phyloP scores from a whole-genome alignment of 495 filamentous ascomycete species.

The Penicillium manginii region DNA sequence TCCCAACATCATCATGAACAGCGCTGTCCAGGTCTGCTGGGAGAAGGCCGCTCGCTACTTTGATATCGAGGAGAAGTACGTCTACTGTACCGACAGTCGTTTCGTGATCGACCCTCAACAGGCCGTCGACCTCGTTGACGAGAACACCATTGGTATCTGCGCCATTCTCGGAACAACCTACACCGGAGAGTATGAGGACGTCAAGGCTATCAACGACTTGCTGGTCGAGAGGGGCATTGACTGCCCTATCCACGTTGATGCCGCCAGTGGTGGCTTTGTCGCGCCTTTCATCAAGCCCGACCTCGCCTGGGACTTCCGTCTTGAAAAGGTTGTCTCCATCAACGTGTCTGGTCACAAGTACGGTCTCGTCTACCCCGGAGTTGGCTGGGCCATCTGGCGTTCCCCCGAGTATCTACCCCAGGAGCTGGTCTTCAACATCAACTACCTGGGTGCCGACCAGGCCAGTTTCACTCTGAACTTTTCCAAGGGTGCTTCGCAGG shows the following conservation, averaged over 20 bases:
- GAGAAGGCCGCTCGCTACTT: constrained; percentile 96
- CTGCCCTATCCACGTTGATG: constrained; percentile 87
- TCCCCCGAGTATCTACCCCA: constrained; percentile 80
- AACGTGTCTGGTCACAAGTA: constrained; percentile 95
- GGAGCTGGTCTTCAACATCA: constrained; percentile 96
- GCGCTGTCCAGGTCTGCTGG: constrained; percentile 94
- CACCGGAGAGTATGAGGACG: constrained; percentile 94
- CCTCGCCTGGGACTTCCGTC: constrained; percentile 84
- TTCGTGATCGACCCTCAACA: constrained; percentile 86
- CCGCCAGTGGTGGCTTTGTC: constrained; percentile 88
- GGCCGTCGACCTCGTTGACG: constrained; percentile 82
- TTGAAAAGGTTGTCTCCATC: constrained; percentile 85
- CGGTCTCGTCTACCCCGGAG: constrained; percentile 80
- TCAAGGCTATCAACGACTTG: constrained; percentile 85
- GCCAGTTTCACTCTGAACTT: constrained; percentile 98
- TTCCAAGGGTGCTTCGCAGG: constrained; percentile 86
- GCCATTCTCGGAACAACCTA: constrained; percentile 87
- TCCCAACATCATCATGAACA: constrained; percentile 91
- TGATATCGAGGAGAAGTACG: constrained; percentile 86
- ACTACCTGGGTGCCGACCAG: constrained; percentile 93
- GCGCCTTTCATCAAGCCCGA: constrained; percentile 84
- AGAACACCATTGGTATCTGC: constrained; percentile 96
- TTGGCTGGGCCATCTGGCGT: constrained; percentile 92
- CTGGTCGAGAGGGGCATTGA: constrained; percentile 71
- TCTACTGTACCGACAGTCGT: constrained; percentile 79